Percentiles rank a stretch among this genome's conserved stretches.
phyloP scores from a whole-genome alignment of 2,329 filamentous ascomycete genomes.

The Pseudogymnoascus sp. region DNA sequence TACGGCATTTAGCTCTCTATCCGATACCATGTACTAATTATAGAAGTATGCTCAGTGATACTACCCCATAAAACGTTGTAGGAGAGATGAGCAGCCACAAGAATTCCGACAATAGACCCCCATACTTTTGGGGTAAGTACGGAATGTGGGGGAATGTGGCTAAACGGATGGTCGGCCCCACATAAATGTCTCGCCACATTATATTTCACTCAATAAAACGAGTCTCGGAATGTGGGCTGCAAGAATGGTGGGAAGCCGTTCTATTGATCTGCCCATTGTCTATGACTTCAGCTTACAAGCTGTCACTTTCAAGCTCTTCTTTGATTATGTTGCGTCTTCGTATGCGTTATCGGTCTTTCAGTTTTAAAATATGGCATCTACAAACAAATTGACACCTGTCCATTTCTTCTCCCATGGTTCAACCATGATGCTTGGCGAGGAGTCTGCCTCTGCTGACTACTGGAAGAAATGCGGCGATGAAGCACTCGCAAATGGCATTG shows the following conservation, averaged over 20 bases:
- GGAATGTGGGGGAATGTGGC: background rate
- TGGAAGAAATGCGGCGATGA: constrained; percentile 59
- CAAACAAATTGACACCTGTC: constrained; percentile 36
- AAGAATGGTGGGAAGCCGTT: background rate
- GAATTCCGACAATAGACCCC: too few species aligned
- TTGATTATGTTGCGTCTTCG: background rate
- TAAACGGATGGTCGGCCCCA: background rate
- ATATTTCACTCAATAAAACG: background rate
- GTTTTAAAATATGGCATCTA: background rate
- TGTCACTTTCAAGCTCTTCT: background rate
- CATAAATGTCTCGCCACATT: background rate
- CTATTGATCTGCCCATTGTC: background rate
- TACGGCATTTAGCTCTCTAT: background rate
- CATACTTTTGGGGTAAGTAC: background rate
- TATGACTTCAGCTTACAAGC: background rate
- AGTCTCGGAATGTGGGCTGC: background rate
- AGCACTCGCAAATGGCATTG: constrained; percentile 49
- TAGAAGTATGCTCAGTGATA: background rate
- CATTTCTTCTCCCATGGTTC: constrained; percentile 64
- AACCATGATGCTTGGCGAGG: constrained; percentile 64
- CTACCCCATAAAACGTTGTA: background rate
- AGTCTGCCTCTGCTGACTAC: constrained; percentile 53
- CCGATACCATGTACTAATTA: background rate
- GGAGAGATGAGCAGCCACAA: background rate
- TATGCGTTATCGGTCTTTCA: background rate